Evolutionary conservation across 2,329 filamentous ascomycete species (phyloP), one percentile per base, ranked within the genome.

Genomic region (Aspergillus pseudotamarii): DNA sequence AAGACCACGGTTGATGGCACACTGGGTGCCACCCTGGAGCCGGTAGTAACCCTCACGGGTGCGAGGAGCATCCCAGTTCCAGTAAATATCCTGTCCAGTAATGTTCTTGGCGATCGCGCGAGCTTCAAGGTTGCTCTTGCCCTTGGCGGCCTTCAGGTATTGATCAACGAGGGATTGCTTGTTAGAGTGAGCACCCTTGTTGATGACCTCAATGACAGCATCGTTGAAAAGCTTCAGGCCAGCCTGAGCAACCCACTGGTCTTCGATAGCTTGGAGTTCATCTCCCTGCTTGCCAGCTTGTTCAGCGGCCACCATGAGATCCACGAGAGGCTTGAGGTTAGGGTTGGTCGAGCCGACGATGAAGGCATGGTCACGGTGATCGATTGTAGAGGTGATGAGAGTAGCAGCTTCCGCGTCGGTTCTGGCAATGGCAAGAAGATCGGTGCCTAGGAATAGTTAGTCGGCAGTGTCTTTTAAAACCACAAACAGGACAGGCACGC

Each of bases 361-460:
- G 87, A 96, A 99, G 72, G 89, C 85, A 80, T 99, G 95, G 81
- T 99, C 95, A 72, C 95, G 91, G 63, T 91, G 90, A 81, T 99
- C 95, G 76, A 99, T 97, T 72, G 93, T 97, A 38, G 92, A 94
- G 67, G 93, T 96, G 83, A 99, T 96, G 72, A 99, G 89, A 5
- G 95, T 99, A 38, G 95, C 95, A 59, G 95, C 95, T 84, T 99
- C 95, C 71, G 95, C 96, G 81, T 99, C 95, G 63, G 95, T 99
- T 74, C 95, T 91, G 59, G 95, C 95, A 68, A 99, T 89, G 69
- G 93, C 92, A 45, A 99, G 82, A 66, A 99, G 89, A 75, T 99
- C 93, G 66, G 88, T 86, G 68, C 92, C 88, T 91, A 66, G 43
- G n/a, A 2, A 36, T 38, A 43, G 50, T 66, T 58, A 64, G 63